Base-by-base conservation (phyloP, 192 early-diverging fungal species). In the Lunasporangiospora selenospora region DNA sequence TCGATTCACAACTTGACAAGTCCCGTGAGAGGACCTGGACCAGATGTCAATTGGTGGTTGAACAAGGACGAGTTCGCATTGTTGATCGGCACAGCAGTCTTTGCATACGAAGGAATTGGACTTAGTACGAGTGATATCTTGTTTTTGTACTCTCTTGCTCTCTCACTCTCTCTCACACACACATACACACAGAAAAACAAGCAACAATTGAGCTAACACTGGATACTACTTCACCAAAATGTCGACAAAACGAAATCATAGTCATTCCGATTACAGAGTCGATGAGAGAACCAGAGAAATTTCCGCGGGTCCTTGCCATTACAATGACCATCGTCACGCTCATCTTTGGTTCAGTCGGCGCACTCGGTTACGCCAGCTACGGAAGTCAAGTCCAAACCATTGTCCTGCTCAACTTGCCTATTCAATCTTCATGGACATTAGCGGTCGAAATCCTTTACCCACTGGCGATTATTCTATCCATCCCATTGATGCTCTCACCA, bases 61-160 rank as follows among this genome's bases (percentile, higher is more conserved):
- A 97, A 95, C 81, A 70, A 83, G 30, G 78, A 89, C 61, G 81
- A 81, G 54, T 95, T 94, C 77, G 84, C 93, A 13, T 79, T 96
- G 40, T 93, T 97, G 62, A 86, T 97, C 44, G 95, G 95, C 39
- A 97, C 95, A 5, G 93, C 94, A 21, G 90, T 95, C 43, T 97
- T 93, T 75, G 89, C 93, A 6, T 97, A 90, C 71, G 95, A 97
- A 76, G 95, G 95, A 30, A 93, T 98, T 60, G 93, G 94, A 40
- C 60, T 80, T 36, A 56, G 77, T 79, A 79, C 64, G 75, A 46
- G 24, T 62, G 43, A 30, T 4, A 38, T 18, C 19, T n/a, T 39
- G 29, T 21, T 31, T 21, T 50, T 6, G 6, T 12, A 21, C 27
- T 36, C n/a, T 41, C 29, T 66, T 53, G 49, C 49, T 34, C 24